Percentiles rank a stretch among this genome's conserved stretches.
These are phyloP conservation scores for Globomyces sp. DNA, from an alignment of 371 early-diverging fungal genomes.

Conservation along the genomic window DNA sequence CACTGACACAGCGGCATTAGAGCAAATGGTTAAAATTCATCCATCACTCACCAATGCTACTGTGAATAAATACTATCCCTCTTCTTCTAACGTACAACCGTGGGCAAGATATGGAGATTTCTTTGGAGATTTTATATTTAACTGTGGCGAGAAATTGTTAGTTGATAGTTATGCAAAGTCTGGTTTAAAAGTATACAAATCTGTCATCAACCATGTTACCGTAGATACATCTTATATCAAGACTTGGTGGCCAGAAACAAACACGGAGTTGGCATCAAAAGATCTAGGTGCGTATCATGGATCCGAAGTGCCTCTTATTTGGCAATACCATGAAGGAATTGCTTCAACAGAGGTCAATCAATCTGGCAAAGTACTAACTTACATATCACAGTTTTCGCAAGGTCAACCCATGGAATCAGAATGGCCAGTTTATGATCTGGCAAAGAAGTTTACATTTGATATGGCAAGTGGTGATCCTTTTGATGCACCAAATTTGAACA, in stretches of 20 bases:
- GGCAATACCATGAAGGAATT: not conserved
- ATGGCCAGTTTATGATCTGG: not conserved
- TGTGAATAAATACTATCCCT: conserved; percentile 1
- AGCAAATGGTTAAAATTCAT: not conserved
- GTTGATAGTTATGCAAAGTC: conserved; percentile 13
- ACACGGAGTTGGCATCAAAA: not conserved
- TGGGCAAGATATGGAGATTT: conserved; percentile 4
- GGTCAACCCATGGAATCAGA: not conserved
- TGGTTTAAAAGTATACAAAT: conserved; percentile 17
- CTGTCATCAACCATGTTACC: not conserved
- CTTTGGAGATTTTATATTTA: conserved; percentile 23
- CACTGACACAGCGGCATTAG: not conserved
- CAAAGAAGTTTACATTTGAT: not conserved
- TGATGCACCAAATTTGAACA: no score
- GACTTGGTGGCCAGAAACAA: no score
- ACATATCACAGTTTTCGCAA: not conserved
- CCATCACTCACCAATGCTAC: not conserved
- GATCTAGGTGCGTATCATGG: not conserved
- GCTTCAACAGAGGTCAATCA: not conserved
- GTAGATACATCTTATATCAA: no score
- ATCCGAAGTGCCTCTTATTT: not conserved
- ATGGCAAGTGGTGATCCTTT: no score
- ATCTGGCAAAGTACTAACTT: not conserved
- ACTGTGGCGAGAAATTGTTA: conserved; percentile 14
- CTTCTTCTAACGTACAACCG: not conserved